Evolutionary conservation across 495 filamentous ascomycete genomes (phyloP).

Genomic region (Aspergillus carlsbadensis): DNA sequence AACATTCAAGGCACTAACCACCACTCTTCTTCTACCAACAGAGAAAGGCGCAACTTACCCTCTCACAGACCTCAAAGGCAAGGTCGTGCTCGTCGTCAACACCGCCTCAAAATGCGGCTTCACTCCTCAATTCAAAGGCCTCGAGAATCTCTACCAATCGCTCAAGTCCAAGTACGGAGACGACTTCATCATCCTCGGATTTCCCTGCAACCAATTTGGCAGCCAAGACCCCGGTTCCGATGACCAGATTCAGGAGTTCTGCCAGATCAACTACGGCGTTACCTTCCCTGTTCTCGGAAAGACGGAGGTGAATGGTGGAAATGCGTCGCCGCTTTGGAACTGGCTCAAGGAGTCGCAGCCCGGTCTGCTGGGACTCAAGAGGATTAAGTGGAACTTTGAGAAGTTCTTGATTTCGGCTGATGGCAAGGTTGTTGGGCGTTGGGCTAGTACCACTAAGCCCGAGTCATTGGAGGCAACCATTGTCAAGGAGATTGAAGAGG

Average conservation of each 20-base stretch:
- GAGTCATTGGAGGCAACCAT: conserved; percentile 72
- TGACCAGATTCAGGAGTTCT: conserved; percentile 90
- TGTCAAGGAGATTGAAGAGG: conserved; percentile 67
- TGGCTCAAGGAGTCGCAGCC: conserved; percentile 88
- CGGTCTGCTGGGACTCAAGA: conserved; percentile 80
- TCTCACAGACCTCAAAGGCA: conserved; percentile 71
- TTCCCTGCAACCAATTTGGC: conserved; percentile 98
- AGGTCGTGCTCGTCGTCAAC: conserved; percentile 95
- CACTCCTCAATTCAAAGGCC: conserved; percentile 90
- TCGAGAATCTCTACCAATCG: conserved; percentile 87
- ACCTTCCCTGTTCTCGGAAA: conserved; percentile 90
- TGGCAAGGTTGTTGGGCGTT: conserved; percentile 77
- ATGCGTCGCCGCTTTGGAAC: conserved; percentile 76
- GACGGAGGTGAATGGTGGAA: conserved; percentile 85
- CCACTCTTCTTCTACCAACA: conserved; percentile 33
- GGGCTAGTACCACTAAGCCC: conserved; percentile 84
- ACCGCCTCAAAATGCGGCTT: conserved; percentile 99
- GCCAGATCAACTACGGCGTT: conserved; percentile 93
- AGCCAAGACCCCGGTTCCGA: conserved; percentile 83
- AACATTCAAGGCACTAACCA: conserved; percentile 11
- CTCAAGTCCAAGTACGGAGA: conserved; percentile 65
- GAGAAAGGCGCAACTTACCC: conserved; percentile 73
- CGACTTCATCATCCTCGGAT: conserved; percentile 84
- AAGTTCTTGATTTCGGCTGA: conserved; percentile 91
- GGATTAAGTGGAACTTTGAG: conserved; percentile 97